Evolutionary conservation across 2,329 filamentous ascomycete species (phyloP), one percentile per base, ranked within the genome.

Genomic region (Ophiocordyceps polyrhachis-furcata): DNA sequence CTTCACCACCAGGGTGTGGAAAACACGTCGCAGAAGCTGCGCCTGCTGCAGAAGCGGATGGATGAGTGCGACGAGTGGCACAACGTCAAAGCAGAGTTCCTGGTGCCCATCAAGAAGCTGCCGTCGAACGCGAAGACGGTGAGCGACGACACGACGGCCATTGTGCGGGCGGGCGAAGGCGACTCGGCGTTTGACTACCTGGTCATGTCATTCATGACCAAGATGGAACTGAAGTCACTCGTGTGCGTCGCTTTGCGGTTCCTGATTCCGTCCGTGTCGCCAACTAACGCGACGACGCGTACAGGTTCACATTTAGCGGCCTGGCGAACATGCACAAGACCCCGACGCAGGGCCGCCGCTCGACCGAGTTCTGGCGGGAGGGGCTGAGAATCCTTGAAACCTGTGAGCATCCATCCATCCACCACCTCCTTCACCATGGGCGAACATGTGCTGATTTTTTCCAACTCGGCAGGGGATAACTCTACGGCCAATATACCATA

Each of bases 1-100:
- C 63, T 88, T 44, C 73, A 79, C 45, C 70, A 76, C 46, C 79
- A 78, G 49, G 70, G 68, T 29, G 69, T 74, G 0, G 68, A 76
- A 13, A 61, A 69, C 28, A 71, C 75, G 28, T 58, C 65, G 1
- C 64, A 71, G 44, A 86, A 86, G 54, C 63, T 85, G 19, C 68
- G 68, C 37, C 62, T 65, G 7, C 65, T 88, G 50, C 79, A 85
- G 55, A 62, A 64, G 37, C 70, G 69, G 40, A 65, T 84, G 53
- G 80, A 85, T 48, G 63, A 71, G 20, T 67, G 69, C 37, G 63
- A 70, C 42, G 61, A 66, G 46, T 74, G 69, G 71, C 53, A 66
- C 49, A 58, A 66, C 19, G 56, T 65, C 40, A 63, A 66, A 12
- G 63, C 68, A 0, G 67, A 74, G 45, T 63, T 78, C 41, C 53